phyloP scores from a whole-genome alignment of 805 yeast genomes.

The Metschnikowia henanensis region DNA sequence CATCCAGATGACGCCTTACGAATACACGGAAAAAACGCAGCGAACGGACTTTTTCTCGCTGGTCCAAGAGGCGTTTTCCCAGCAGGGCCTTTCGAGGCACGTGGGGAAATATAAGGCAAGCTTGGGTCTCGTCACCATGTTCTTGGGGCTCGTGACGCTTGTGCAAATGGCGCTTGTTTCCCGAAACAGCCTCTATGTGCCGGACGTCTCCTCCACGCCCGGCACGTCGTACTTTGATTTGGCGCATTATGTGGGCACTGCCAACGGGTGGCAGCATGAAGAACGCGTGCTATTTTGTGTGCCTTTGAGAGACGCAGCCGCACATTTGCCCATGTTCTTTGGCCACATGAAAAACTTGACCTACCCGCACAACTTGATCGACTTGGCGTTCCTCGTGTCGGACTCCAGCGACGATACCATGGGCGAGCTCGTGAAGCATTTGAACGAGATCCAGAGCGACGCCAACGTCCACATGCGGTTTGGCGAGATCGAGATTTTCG shows the following conservation, averaged over 20 bases:
- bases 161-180: constrained; percentile 18
- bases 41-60: constrained; percentile 6
- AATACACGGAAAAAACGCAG: constrained; percentile 16
- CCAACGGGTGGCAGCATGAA: constrained; percentile 74
- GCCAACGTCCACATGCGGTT: constrained; percentile 62
- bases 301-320: constrained; percentile 90
- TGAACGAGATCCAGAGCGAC: constrained; percentile 64
- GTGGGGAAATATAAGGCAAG: constrained; percentile 17
- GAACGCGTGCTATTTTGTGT: constrained; percentile 85
- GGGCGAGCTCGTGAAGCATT: constrained; percentile 57
- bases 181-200: constrained; percentile 26
- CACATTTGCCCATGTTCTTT: constrained; percentile 88
- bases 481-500: constrained; percentile 84
- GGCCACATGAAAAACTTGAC: constrained; percentile 76
- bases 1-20: constrained; percentile 23
- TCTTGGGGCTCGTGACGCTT: constrained; percentile 12
- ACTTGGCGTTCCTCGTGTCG: constrained; percentile 79
- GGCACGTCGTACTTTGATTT: constrained; percentile 73
- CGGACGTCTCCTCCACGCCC: constrained; percentile 30
- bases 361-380: constrained; percentile 85
- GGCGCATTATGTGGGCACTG: constrained; percentile 59
- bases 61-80: constrained; percentile 2
- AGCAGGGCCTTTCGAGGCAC: constrained; percentile 5
- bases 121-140: constrained; percentile 7
- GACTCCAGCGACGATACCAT: constrained; percentile 90